Evolutionary conservation across 2,329 filamentous ascomycete genomes (phyloP), one percentile per base, ranked within the genome.

Genomic region (Fusarium virguliforme): DNA sequence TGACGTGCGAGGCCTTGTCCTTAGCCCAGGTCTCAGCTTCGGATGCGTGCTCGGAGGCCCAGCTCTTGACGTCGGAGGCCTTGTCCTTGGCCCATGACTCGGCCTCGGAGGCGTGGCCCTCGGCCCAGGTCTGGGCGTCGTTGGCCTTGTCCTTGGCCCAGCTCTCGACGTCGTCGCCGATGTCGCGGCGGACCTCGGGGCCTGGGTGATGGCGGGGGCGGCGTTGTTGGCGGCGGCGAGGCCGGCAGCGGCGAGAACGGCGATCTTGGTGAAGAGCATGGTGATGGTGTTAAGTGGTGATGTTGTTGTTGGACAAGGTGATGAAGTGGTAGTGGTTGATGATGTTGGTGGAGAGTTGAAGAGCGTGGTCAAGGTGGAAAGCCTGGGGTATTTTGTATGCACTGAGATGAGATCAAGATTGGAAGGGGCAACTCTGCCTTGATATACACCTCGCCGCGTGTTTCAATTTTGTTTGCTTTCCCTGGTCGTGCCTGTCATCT

Each of bases 211-310:
- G 5, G 63, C 37, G 22, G 67, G 62, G 9, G 62, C 4, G 22
- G 63, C 57, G 40, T 54, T 6, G 9, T 60, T 50, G 32, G 62
- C 75, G 40, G 75, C 75, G 40, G 61, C 74, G 46, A 75, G 53
- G 62, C 70, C 61, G 41, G 74, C 75, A 18, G 63, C 28, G 13
- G 75, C 55, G 50, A 77, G 60, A 12, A 77, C 50, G 18, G 65
- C 48, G 66, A 75, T 30, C 65, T 77, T 75, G 53, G 65, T 63
- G 74, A 72, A 76, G 35, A 51, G 75, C 75, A 76, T 76, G 22
- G 7, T 71, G 58, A 62, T 13, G 32, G 53, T 56, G 22, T n/a
- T 26, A 30, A 30, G 37, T 58, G 18, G 24, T 51, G 34, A 55
- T 22, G 26, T 40, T 56, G 24, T 28, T 57, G 41, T 38, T 26